phyloP scores from a whole-genome alignment of 1,284 basidiomycete species.

The Malassezia brasiliensis region DNA sequence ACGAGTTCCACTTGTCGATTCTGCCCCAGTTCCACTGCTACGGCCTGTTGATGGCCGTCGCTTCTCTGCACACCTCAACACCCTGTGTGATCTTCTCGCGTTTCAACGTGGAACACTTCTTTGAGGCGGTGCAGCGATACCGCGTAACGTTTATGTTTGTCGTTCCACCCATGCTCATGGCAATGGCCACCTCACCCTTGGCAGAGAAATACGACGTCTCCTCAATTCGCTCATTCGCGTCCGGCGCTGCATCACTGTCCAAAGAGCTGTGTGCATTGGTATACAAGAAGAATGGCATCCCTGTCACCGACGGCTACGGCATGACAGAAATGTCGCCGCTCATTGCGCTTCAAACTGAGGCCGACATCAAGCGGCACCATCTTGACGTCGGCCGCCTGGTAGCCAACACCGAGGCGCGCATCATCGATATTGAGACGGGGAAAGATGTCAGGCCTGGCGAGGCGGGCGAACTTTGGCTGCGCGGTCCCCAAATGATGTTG shows the following conservation, averaged over 20 bases:
- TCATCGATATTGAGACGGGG: conserved; percentile 24
- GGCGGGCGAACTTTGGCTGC: conserved; percentile 38
- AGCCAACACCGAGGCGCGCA: conserved; percentile 34
- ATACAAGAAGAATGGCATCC: conserved; percentile 29
- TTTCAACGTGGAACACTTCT: conserved; percentile 36
- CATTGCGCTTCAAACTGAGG: conserved; percentile 34
- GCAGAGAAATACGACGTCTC: conserved; percentile 36
- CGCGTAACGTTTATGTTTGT: conserved; percentile 43
- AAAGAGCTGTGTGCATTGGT: conserved; percentile 29
- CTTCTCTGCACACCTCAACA: conserved; percentile 40
- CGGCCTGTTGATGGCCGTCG: conserved; percentile 37
- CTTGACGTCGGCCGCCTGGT: conserved; percentile 36
- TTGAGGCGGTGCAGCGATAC: conserved; percentile 28
- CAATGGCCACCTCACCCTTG: conserved; percentile 32
- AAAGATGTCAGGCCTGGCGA: conserved; percentile 28
- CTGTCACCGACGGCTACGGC: conserved; percentile 42
- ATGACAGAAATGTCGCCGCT: conserved; percentile 47
- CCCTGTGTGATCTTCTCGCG: conserved; percentile 33
- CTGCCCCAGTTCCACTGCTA: conserved; percentile 47
- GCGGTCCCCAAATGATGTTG: conserved; percentile 45
- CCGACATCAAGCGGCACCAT: conserved; percentile 22
- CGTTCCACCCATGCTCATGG: conserved; percentile 43
- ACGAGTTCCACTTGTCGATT: conserved; percentile 40
- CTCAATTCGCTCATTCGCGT: conserved; percentile 35
- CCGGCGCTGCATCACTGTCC: conserved; percentile 36